A percentile compares a stretch with the other conserved stretches of the same genome.
Conservation (phyloP, 352 stramenopile species). For the Phytophthora citricola region DNA sequence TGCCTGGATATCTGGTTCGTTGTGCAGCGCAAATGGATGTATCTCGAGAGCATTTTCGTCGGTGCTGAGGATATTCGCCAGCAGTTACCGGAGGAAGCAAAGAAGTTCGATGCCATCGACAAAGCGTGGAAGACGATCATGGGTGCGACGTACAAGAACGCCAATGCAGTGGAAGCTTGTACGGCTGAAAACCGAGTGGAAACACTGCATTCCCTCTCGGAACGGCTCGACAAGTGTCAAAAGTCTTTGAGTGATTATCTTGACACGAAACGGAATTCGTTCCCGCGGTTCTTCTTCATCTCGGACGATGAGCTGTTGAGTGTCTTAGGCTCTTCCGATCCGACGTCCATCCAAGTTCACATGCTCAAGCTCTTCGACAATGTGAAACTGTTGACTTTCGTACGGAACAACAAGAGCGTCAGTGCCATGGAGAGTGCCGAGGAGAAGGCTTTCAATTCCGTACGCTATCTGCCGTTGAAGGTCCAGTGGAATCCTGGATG, state of each 20-base stretch:
- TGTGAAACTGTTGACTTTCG: constrained; percentile 92
- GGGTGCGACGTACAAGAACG: constrained; percentile 91
- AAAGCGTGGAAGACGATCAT: constrained; percentile 95
- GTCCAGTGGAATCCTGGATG: constrained; percentile 94
- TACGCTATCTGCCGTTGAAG: constrained; percentile 84
- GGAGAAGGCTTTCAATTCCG: constrained; percentile 89
- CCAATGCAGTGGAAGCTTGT: constrained; percentile 91
- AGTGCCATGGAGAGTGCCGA: constrained; percentile 92
- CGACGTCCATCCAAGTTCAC: constrained; percentile 93
- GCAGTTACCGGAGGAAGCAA: constrained; percentile 93
- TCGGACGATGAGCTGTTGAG: constrained; percentile 94
- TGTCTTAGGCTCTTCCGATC: constrained; percentile 92
- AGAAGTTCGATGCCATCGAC: constrained; percentile 94
- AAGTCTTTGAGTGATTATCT: constrained; percentile 92
- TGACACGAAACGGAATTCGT: constrained; percentile 92
- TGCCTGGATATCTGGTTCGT: constrained; percentile 94
- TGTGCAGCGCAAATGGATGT: constrained; percentile 96
- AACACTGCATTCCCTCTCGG: constrained; percentile 86
- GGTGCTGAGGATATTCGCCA: constrained; percentile 94
- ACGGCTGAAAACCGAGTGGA: constrained; percentile 90
- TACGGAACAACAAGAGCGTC: constrained; percentile 89
- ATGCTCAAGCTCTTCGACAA: constrained; percentile 97
- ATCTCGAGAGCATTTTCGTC: constrained; percentile 95
- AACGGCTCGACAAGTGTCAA: constrained; percentile 91
- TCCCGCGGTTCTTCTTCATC: constrained; percentile 96